Conservation (phyloP, 2,329 filamentous ascomycete species). For the Verticillium nonalfalfae region DNA sequence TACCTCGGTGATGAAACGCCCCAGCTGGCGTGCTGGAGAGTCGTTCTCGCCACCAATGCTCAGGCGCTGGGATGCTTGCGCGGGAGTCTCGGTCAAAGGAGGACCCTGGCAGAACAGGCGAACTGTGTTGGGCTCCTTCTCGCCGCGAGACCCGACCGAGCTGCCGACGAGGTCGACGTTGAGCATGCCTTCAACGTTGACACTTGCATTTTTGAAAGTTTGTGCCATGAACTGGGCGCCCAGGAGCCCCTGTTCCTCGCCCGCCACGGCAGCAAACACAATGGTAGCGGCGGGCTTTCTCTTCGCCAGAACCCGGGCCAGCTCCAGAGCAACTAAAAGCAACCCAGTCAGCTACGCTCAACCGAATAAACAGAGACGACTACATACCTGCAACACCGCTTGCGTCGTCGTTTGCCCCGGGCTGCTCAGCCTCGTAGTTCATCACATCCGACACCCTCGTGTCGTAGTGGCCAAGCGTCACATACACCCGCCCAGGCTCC, state of each 20-base stretch:
- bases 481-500: conserved; percentile 41
- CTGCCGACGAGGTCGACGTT: conserved; percentile 54
- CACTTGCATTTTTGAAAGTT: conserved; percentile 41
- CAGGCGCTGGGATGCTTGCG: conserved; percentile 28
- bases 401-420: conserved; percentile 53
- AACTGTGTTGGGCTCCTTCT: conserved; percentile 41
- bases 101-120: conserved; percentile 48
- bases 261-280: conserved; percentile 49
- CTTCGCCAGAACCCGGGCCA: conserved; percentile 44
- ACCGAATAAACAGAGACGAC: neutral
- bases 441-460: conserved; percentile 41
- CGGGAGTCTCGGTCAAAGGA: conserved; percentile 33
- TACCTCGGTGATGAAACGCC: conserved; percentile 48
- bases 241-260: conserved; percentile 50
- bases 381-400: conserved; percentile 33
- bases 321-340: conserved; percentile 41
- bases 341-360: neutral
- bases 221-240: conserved; percentile 45
- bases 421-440: conserved; percentile 44
- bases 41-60: conserved; percentile 48
- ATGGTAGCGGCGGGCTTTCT: conserved; percentile 43
- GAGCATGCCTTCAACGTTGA: conserved; percentile 50
- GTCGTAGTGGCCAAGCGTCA: conserved; percentile 51
- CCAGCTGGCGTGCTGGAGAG: conserved; percentile 46
- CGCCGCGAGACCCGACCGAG: conserved; percentile 35